Conservation (phyloP, 75 land plant species). For the Ceratopteris richardii region DNA sequence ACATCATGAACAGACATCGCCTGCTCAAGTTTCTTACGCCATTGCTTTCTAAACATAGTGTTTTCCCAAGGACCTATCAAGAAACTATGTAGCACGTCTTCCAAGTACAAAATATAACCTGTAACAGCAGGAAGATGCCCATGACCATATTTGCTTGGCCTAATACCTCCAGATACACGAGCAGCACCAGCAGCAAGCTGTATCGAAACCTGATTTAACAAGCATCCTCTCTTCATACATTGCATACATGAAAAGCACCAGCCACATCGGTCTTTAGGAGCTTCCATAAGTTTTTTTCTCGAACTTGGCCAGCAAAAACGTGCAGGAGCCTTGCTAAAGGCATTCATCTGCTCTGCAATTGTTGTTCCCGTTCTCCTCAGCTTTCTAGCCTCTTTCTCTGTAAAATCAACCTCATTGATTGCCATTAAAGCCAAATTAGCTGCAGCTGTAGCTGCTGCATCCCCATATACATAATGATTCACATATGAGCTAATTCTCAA, state of each 20-base stretch:
- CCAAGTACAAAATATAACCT: conserved; percentile 51
- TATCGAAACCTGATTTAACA: conserved; percentile 32
- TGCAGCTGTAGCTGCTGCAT: conserved; percentile 50
- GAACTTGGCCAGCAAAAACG: conserved; percentile 52
- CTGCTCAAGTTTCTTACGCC: conserved; percentile 52
- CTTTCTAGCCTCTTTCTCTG: conserved; percentile 2
- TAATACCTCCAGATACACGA: conserved; percentile 16
- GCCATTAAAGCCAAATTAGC: conserved; percentile 53
- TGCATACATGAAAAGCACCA: conserved; percentile 74
- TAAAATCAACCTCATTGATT: conserved; percentile 23
- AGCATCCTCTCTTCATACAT: conserved; percentile 39
- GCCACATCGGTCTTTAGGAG: conserved; percentile 67
- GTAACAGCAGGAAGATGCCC: conserved; percentile 49
- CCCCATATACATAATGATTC: conserved; percentile 67
- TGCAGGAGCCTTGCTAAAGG: conserved; percentile 30
- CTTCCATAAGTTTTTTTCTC: conserved; percentile 25
- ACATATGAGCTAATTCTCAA: conserved; percentile 22
- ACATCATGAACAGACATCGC: conserved; percentile 41
- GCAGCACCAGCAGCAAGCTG: conserved; percentile 21
- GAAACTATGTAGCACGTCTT: conserved; percentile 57
- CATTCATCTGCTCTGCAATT: conserved; percentile 49
- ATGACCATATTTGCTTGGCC: conserved; percentile 23
- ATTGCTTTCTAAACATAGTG: conserved; percentile 37
- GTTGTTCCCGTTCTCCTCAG: conserved; percentile 23
- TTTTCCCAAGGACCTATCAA: conserved; percentile 76